These are phyloP conservation scores for Hippophae gyantsensis DNA, from an alignment of 306 rosid species.

Conservation along the genomic window DNA sequence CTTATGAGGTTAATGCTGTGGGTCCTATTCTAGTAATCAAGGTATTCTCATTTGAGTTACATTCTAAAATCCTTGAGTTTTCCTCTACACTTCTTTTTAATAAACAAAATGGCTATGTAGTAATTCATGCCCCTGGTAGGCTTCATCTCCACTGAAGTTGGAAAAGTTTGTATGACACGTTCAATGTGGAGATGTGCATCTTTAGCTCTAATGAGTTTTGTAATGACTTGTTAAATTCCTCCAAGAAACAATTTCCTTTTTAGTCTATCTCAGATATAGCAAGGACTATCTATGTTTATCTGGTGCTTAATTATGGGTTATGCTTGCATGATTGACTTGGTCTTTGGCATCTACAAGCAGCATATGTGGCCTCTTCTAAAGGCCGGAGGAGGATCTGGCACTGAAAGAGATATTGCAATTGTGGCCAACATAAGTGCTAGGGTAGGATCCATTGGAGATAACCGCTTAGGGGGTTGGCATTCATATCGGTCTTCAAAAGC, in stretches of 20 bases:
- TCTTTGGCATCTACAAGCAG: slow-evolving; percentile 31
- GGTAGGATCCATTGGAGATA: slow-evolving; percentile 90
- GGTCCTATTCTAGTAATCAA: slow-evolving; percentile 89
- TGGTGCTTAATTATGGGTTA: not conserved
- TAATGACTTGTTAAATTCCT: not conserved
- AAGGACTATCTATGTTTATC: no score
- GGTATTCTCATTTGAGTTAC: slow-evolving; percentile 39
- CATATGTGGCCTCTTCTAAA: slow-evolving; percentile 95
- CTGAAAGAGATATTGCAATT: slow-evolving; percentile 57
- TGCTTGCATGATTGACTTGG: slow-evolving; percentile 1
- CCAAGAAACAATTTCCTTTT: not conserved
- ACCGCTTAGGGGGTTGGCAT: slow-evolving; percentile 91
- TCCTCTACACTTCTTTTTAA: not conserved
- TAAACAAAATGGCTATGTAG: no score
- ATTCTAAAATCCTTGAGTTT: not conserved
- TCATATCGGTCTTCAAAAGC: slow-evolving; percentile 90
- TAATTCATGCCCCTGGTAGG: not conserved
- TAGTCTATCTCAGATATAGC: not conserved
- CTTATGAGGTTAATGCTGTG: slow-evolving; percentile 82
- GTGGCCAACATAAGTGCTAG: slow-evolving; percentile 93
- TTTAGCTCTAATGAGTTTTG: not conserved
- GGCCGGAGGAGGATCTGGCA: slow-evolving; percentile 55
- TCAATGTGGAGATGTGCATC: not conserved
- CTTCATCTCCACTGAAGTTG: not conserved
- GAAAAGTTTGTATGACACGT: not conserved